Percentiles rank a stretch among this genome's conserved stretches.
phyloP scores from a whole-genome alignment of 2,329 filamentous ascomycete species.

The Monosporascus sp. region DNA sequence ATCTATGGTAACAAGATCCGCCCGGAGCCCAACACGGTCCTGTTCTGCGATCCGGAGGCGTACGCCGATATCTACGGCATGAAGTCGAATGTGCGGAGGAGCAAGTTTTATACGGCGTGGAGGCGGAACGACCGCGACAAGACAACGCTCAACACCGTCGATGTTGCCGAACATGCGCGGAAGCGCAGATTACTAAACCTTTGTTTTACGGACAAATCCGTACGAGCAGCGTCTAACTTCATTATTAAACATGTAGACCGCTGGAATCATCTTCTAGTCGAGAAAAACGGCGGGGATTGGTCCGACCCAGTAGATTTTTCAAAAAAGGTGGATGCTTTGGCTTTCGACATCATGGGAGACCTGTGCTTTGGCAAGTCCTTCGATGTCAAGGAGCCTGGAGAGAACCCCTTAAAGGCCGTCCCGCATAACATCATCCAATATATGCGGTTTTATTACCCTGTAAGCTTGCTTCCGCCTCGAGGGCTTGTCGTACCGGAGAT shows the following conservation, averaged over 20 bases:
- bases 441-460: constrained; percentile 12
- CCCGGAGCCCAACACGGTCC: constrained; percentile 10
- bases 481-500: background rate
- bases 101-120: constrained; percentile 12
- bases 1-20: constrained; percentile 15
- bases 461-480: constrained; percentile 2
- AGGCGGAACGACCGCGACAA: constrained; percentile 4
- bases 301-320: constrained; percentile 11
- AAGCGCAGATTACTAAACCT: constrained; percentile 16
- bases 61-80: constrained; percentile 15
- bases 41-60: constrained; percentile 15
- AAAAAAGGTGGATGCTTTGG: constrained; percentile 4
- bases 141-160: constrained; percentile 12
- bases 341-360: constrained; percentile 19
- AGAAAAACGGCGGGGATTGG: constrained; percentile 9
- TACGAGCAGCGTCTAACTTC: constrained; percentile 12
- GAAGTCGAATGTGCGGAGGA: constrained; percentile 17
- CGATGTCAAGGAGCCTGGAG: constrained; percentile 19
- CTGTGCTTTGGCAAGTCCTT: constrained; percentile 20
- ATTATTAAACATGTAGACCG: constrained; percentile 16
- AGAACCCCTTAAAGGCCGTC: constrained; percentile 11
- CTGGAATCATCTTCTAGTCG: constrained; percentile 14
- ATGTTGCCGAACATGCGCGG: constrained; percentile 10
- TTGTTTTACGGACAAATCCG: constrained; percentile 17
- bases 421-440: constrained; percentile 12